phyloP scores from a whole-genome alignment of 169 alveolate genomes.

The Cryptosporidium muris region DNA sequence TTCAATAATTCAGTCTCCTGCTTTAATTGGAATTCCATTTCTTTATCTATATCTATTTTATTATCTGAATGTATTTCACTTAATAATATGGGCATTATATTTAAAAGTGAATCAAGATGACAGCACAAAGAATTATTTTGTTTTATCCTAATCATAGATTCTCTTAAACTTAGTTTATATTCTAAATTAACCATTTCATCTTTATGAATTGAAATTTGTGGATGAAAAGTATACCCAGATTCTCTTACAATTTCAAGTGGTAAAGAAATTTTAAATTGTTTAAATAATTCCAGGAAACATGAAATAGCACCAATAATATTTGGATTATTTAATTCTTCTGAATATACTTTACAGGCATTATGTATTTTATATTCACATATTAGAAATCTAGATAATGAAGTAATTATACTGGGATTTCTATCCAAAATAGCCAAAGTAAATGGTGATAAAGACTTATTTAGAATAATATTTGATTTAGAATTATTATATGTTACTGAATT shows the following conservation, averaged over 20 bases:
- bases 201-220: background rate
- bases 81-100: slow-evolving; percentile 17
- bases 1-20: background rate
- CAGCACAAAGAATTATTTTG: background rate
- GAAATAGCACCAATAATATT: background rate
- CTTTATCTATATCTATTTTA: too few relatives aligned
- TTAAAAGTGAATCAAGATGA: background rate
- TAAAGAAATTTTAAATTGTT: background rate
- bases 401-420: slow-evolving; percentile 31
- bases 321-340: background rate
- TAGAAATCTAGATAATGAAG: slow-evolving; percentile 43
- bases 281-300: slow-evolving; percentile 6
- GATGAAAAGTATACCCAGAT: background rate
- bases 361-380: slow-evolving; percentile 20
- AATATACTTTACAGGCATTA: background rate
- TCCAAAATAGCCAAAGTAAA: slow-evolving; percentile 18
- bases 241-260: background rate
- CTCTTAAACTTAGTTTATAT: slow-evolving; percentile 6
- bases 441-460: background rate
- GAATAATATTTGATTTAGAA: background rate
- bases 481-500: background rate
- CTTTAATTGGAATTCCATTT: background rate
- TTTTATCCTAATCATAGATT: background rate
- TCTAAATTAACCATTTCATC: background rate
- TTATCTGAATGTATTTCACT: background rate